A percentile compares a stretch with the other conserved stretches of the same genome.
Evolutionary conservation across 2,329 filamentous ascomycete species (phyloP).

Genomic region (Phyllosticta citribraziliensis): DNA sequence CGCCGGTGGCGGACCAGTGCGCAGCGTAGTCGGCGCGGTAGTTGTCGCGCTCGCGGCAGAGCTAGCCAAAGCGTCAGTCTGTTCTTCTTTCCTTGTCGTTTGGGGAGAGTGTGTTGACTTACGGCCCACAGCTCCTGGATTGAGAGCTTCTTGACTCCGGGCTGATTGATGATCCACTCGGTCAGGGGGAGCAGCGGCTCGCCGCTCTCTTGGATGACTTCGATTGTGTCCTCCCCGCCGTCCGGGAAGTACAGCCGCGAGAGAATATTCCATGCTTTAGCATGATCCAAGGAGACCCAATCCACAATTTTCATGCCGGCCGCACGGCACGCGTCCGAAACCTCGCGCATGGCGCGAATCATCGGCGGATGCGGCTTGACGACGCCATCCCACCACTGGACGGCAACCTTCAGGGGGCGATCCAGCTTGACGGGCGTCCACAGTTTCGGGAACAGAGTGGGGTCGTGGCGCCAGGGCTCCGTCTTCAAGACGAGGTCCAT

Average conservation of each 20-base stretch:
- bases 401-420: constrained; percentile 42
- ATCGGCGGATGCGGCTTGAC: constrained; percentile 59
- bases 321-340: constrained; percentile 33
- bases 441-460: constrained; percentile 49
- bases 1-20: constrained; percentile 26
- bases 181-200: constrained; percentile 52
- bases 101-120: neutral
- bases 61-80: constrained; percentile 30
- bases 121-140: neutral
- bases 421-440: constrained; percentile 34
- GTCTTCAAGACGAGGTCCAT: constrained; percentile 41
- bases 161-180: constrained; percentile 24
- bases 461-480: constrained; percentile 48
- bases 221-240: constrained; percentile 44
- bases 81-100: neutral
- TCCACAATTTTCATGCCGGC: constrained; percentile 45
- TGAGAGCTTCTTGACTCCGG: neutral
- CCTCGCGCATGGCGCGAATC: constrained; percentile 41
- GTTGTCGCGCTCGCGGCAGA: constrained; percentile 31
- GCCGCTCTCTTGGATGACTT: constrained; percentile 41
- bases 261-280: neutral
- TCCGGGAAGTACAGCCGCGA: constrained; percentile 46
- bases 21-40: constrained; percentile 37
- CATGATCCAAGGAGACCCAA: constrained; percentile 39
- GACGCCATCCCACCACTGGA: constrained; percentile 56